Evolutionary conservation across 1,139 yeast species (phyloP), one percentile per base, ranked within the genome.

Genomic region (Geotrichum aggregatum): DNA sequence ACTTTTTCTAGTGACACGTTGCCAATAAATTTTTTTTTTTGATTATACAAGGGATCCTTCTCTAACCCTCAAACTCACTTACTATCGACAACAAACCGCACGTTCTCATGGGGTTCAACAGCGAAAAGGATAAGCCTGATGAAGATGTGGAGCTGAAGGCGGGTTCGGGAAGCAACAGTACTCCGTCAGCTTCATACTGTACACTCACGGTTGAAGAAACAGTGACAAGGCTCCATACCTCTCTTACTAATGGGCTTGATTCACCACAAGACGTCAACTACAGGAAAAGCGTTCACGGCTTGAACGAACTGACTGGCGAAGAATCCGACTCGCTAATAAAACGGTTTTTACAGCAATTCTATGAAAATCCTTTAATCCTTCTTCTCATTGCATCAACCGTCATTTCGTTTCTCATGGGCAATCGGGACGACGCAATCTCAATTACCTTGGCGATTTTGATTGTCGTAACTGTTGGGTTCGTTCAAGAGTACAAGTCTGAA

Each of bases 401-500:
- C 3, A 76, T 92, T 35, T 83, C 94, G 59, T 84, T 92, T 61
- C 70, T 87, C 66, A 87, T 92, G 94, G 95, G 96, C 22, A 92
- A 92, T 69, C 80, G 82, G 38, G 97, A 91, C 66, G 98, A 92
- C 67, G 95, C 98, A 1, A 73, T 92, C 24, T 83, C 94, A 57
- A 91, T 91, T 63, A 83, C 95, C 0, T 74, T 88, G 59, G 98
- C 98, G 5, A 87, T 91, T 54, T 63, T 86, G 38, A 89, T 91
- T 60, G 98, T 91, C 30, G 96, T 91, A 7, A 79, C 94, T 0
- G 98, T 92, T 30, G 98, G 98, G 0, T 92, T 92, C 70, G 91
- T 92, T 22, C 98, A 92, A 69, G 98, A 92, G 67, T 89, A 89
- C 66, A 77, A 97, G 62, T 86, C 96, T 0, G 98, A 92, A 66